These are phyloP conservation scores for Auriculariales sp. DNA, from an alignment of 768 basidiomycete species.

Conservation along the genomic window DNA sequence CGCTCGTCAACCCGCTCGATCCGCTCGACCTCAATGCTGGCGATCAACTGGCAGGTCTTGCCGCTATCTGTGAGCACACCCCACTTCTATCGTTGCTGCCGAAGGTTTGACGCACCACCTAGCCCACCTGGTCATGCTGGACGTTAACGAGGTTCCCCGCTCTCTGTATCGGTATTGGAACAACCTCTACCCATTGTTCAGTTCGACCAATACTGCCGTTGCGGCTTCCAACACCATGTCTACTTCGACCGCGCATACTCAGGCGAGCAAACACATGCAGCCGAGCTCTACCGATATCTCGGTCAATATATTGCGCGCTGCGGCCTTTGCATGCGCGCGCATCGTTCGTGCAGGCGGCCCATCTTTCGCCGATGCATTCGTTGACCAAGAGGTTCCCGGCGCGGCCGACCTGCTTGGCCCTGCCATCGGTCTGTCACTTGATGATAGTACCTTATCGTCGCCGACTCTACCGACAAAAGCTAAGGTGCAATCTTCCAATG, in stretches of 20 bases:
- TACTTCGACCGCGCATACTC: too few species aligned
- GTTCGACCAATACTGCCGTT: slow-evolving; percentile 21
- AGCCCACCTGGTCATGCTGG: slow-evolving; percentile 66
- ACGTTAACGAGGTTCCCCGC: slow-evolving; percentile 51
- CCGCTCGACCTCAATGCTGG: slow-evolving; percentile 58
- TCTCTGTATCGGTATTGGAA: background rate
- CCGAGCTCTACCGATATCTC: slow-evolving; percentile 78
- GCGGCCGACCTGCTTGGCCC: background rate
- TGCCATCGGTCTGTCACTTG: too few species aligned
- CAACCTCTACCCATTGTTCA: slow-evolving; percentile 18
- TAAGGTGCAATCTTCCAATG: too few species aligned
- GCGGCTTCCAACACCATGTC: too few species aligned
- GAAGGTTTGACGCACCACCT: slow-evolving; percentile 12
- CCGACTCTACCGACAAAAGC: too few species aligned
- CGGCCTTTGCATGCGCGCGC: slow-evolving; percentile 80
- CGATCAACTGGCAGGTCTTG: slow-evolving; percentile 75
- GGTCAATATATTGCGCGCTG: slow-evolving; percentile 86
- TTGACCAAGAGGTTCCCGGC: slow-evolving; percentile 61
- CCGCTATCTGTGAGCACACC: slow-evolving; percentile 60
- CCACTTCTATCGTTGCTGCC: too few species aligned
- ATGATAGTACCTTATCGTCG: too few species aligned
- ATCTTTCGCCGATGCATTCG: slow-evolving; percentile 76
- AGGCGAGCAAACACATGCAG: slow-evolving; percentile 89
- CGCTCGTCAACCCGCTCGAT: slow-evolving; percentile 74
- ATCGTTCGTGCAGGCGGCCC: slow-evolving; percentile 75